Conservation (phyloP, 208 protist genomes). For the Herpetomonas tarakana region DNA sequence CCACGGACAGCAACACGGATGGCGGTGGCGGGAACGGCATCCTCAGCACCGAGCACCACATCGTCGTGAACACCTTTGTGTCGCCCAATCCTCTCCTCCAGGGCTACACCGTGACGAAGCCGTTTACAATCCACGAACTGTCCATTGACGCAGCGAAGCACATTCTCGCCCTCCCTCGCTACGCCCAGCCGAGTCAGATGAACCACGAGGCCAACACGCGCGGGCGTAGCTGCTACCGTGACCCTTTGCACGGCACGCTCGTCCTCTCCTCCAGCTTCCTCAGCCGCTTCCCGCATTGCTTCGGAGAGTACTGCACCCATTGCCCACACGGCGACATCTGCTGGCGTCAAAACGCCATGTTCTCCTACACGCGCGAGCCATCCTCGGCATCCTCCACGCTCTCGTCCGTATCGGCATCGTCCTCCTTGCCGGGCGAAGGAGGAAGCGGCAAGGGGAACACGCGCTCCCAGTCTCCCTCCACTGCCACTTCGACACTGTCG, state of each 20-base stretch:
- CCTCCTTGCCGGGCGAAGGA: too few relatives aligned
- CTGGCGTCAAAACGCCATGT: conserved; percentile 4
- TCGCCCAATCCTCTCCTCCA: conserved; percentile 4
- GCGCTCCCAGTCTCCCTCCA: not conserved
- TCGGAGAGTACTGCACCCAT: conserved; percentile 25
- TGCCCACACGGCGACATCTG: conserved; percentile 18
- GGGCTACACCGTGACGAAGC: conserved; percentile 10
- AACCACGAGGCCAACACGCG: conserved; percentile 24
- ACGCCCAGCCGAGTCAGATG: conserved; percentile 30
- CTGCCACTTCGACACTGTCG: not conserved
- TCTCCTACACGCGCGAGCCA: not conserved
- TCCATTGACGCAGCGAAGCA: not conserved
- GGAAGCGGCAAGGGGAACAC: not conserved
- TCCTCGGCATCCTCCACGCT: not conserved
- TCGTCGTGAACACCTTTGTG: not conserved
- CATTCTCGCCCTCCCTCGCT: conserved; percentile 18
- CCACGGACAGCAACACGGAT: too few relatives aligned
- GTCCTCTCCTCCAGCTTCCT: conserved; percentile 30
- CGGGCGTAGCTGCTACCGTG: conserved; percentile 18
- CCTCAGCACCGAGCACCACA: not conserved
- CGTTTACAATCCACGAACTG: conserved; percentile 21
- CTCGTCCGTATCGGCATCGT: not conserved
- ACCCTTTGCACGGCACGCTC: conserved; percentile 26
- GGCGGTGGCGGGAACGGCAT: too few relatives aligned
- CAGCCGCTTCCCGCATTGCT: conserved; percentile 20